These are phyloP conservation scores for Talaromyces rugulosus DNA, from an alignment of 2,329 filamentous ascomycete species.

Conservation along the genomic window DNA sequence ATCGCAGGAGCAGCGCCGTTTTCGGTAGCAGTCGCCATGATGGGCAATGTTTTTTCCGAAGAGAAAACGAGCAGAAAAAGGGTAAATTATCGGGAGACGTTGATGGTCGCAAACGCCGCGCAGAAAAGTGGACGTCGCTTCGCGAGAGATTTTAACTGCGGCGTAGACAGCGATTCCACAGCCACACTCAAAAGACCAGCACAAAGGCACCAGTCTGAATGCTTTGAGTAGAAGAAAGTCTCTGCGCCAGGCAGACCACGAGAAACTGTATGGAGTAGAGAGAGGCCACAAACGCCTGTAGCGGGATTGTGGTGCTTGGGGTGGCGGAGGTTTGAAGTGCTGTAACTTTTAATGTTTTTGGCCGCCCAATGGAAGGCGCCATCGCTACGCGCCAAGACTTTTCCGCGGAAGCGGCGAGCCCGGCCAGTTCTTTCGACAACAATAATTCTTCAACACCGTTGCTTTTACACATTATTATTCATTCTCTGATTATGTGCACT, in stretches of 20 bases:
- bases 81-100: neutral
- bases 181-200: neutral
- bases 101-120: neutral
- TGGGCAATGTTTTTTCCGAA: neutral
- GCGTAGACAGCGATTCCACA: conserved; percentile 1
- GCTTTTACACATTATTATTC: too few species aligned
- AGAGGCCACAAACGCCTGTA: conserved; percentile 11
- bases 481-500: neutral
- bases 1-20: conserved; percentile 12
- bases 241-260: conserved; percentile 38
- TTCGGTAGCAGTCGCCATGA: conserved; percentile 13
- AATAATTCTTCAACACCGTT: neutral
- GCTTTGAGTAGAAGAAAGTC: conserved; percentile 1
- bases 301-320: conserved; percentile 4
- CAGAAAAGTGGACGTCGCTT: conserved; percentile 6
- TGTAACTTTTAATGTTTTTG: conserved; percentile 11
- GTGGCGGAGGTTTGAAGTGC: neutral
- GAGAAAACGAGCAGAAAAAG: neutral
- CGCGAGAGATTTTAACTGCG: neutral
- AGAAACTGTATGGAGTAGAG: neutral
- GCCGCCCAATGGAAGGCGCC: conserved; percentile 10
- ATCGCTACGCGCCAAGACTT: neutral
- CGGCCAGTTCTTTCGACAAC: neutral
- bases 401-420: neutral
- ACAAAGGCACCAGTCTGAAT: neutral